Percentiles rank a stretch among this genome's conserved stretches.
phyloP scores from a whole-genome alignment of 1,284 basidiomycete genomes.

The Fomitopsis pinicola region DNA sequence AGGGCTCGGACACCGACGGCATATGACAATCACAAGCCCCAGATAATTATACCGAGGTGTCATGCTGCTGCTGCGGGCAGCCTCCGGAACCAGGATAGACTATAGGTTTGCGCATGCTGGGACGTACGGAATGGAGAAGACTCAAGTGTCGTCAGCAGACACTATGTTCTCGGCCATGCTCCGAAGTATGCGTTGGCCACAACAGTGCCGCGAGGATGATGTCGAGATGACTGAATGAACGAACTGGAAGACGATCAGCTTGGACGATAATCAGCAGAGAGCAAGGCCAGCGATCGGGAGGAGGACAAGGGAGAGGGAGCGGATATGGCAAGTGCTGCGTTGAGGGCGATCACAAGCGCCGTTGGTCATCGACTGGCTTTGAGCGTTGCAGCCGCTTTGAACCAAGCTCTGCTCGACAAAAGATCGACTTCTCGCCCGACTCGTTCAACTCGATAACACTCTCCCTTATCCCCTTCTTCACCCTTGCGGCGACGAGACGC shows the following conservation, averaged over 20 bases:
- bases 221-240: neutral
- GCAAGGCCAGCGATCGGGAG: neutral
- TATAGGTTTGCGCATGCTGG: too few relatives aligned
- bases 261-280: neutral
- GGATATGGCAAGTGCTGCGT: neutral
- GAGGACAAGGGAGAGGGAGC: neutral
- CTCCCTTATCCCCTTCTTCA: slow-evolving; percentile 1
- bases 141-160: too few relatives aligned
- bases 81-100: too few relatives aligned
- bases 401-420: neutral
- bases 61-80: too few relatives aligned
- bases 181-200: neutral
- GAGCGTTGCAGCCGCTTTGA: neutral
- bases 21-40: too few relatives aligned
- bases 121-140: too few relatives aligned
- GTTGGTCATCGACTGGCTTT: neutral
- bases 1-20: too few relatives aligned
- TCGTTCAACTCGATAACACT: slow-evolving; percentile 5
- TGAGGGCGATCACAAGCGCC: neutral
- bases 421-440: neutral
- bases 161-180: neutral
- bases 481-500: slow-evolving; percentile 3
- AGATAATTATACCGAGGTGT: too few relatives aligned
- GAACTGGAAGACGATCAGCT: neutral
- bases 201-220: neutral